Base-by-base conservation (phyloP, 805 yeast genomes). In the Nakazawaea laoshanensis region DNA sequence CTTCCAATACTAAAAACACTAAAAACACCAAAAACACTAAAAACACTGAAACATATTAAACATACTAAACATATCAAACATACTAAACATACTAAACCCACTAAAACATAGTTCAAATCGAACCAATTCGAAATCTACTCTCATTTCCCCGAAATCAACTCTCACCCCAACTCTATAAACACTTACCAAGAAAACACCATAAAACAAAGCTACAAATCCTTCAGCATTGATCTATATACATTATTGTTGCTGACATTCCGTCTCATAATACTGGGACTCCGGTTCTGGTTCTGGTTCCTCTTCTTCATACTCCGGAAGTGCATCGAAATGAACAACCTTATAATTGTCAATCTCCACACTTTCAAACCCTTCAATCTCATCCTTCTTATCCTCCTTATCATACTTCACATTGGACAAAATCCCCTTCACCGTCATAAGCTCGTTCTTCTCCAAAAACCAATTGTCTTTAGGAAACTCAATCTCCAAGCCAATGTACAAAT, bases 391-490 rank as follows among this genome's bases (percentile, higher is more conserved):
- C n/a, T n/a, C n/a, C n/a, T n/a, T n/a, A n/a, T n/a, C 32, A 22
- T 36, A 36, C 17, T 23, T 19, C 17, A 27, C 35, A 20, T 36
- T 36, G 10, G 39, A 36, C 31, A 82, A 56, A 14, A 78, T 57
- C 37, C 73, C 70, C 42, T 59, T 63, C 33, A 82, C 57, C 39
- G 65, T 70, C 16, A 55, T 38, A 3, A 77, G 34, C 47, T 86
- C 95, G 37, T 74, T 65, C 45, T 67, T 71, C 51, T 86, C 95
- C 43, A 72, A 54, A 47, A 78, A 77, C 96, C 96, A 87, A 47
- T 77, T 71, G 53, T 86, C 94, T 22, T 66, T 65, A 2, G 96
- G 96, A 52, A 88, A 87, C 44, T 77, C 85, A 33, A 88, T 74
- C 14, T 71, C 72, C n/a, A 84, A 53, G 33, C 65, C 70, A 12